Evolutionary conservation across 805 yeast genomes (phyloP).

Genomic region (Clavispora carvajalis): DNA sequence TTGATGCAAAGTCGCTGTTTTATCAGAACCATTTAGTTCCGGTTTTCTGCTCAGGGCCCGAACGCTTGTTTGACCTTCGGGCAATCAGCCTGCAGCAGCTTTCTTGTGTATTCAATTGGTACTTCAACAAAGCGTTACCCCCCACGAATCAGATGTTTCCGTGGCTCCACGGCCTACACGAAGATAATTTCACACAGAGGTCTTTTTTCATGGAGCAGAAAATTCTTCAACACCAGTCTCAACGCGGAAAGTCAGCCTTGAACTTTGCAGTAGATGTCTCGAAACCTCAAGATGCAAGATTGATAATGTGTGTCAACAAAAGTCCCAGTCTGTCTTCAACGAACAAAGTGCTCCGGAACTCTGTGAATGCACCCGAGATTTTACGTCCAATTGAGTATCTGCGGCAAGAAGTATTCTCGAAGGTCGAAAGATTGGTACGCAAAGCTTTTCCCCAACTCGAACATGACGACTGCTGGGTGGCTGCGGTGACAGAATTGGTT

Average conservation of each 20-base stretch:
- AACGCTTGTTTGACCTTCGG: background rate
- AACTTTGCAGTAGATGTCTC: slow-evolving; percentile 3
- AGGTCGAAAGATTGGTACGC: slow-evolving; percentile 3
- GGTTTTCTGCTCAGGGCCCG: background rate
- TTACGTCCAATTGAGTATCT: slow-evolving; percentile 45
- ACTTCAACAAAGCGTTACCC: slow-evolving; percentile 45
- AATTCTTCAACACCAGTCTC: slow-evolving; percentile 1
- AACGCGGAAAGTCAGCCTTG: background rate
- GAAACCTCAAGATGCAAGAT: slow-evolving; percentile 29
- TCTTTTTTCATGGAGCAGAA: slow-evolving; percentile 37
- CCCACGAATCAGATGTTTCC: slow-evolving; percentile 72
- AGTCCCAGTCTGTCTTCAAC: slow-evolving; percentile 1
- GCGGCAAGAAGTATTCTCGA: slow-evolving; percentile 20
- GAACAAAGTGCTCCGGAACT: slow-evolving; percentile 41
- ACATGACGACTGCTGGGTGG: background rate
- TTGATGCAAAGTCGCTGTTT: slow-evolving; percentile 14
- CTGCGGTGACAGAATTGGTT: slow-evolving; percentile 18
- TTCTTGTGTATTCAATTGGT: slow-evolving; percentile 27
- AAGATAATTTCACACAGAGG: slow-evolving; percentile 49
- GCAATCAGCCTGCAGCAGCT: slow-evolving; percentile 5
- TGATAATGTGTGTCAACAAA: slow-evolving; percentile 32
- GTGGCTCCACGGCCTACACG: slow-evolving; percentile 80
- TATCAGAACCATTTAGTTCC: slow-evolving; percentile 4
- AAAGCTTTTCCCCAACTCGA: slow-evolving; percentile 3
- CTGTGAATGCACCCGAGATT: slow-evolving; percentile 50